phyloP scores from a whole-genome alignment of 202 grass and related monocot genomes.

The Zizania palustris region DNA sequence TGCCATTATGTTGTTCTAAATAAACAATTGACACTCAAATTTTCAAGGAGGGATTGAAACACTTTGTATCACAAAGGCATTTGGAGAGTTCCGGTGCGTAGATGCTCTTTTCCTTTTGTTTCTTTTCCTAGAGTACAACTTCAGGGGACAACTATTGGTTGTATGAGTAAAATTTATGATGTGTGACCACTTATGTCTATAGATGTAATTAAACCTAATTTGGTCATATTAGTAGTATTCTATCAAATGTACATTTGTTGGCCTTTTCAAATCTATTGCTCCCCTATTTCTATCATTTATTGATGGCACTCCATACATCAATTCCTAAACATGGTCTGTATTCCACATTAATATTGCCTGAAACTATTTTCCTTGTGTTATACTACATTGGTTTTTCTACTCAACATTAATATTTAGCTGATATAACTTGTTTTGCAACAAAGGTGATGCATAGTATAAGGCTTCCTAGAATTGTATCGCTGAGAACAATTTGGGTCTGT shows the following conservation, averaged over 20 bases:
- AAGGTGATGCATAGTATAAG: not conserved
- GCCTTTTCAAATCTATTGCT: not conserved
- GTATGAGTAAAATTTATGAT: constrained; percentile 8
- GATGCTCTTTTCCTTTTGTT: constrained; percentile 1
- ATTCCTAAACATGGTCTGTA: not conserved
- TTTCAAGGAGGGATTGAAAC: constrained; percentile 90
- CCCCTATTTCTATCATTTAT: constrained; percentile 1
- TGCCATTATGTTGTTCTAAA: constrained; percentile 28
- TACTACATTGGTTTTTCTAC: not conserved
- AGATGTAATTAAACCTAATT: not conserved
- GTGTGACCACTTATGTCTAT: not conserved
- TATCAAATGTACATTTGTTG: not conserved
- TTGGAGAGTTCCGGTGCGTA: constrained; percentile 78
- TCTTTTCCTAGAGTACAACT: not conserved
- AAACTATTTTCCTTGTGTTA: constrained; percentile 10
- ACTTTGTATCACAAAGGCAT: constrained; percentile 86
- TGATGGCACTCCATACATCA: not conserved
- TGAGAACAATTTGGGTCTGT: not conserved
- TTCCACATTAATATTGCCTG: not conserved
- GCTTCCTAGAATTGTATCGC: not conserved
- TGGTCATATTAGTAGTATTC: not conserved
- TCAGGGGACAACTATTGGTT: not conserved
- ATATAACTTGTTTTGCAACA: not conserved
- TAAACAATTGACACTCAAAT: constrained; percentile 6
- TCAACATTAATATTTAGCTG: not conserved